Base-by-base conservation (phyloP, 2,329 filamentous ascomycete species). In the Drechslerella coelobrocha region DNA sequence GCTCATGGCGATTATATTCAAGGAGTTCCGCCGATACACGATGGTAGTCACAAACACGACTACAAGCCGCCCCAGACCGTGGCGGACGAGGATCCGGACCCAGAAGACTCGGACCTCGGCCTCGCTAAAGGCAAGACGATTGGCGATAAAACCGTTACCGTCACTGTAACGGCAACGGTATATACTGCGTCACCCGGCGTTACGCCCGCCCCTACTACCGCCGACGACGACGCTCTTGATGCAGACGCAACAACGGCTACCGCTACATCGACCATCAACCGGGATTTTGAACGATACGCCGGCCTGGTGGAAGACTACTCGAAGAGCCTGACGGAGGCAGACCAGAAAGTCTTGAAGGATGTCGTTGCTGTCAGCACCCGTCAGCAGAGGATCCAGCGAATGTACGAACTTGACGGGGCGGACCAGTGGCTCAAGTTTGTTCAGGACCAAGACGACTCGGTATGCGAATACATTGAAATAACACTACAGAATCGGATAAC, bases 361-460 rank as follows among this genome's bases (percentile, higher is more conserved):
- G 21, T 62, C 12, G n/a, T 39, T 19, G 27, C 48, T 1, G 37
- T 10, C 7, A 72, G 61, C 37, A 65, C 60, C 8, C 55, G 68
- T 17, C 68, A 65, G 48, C 37, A 63, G 27, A 48, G 68, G 8
- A 21, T 72, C 8, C 54, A 12, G 48, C 50, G 48, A 17, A 53
- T 72, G 61, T 72, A 72, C 27, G 54, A 72, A 14, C 50, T 72
- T 5, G 34, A 72, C 39, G 54, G 59, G 24, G 68, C 68, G 14
- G 53, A 60, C 0, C 47, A 63, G 8, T 72, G 68, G 68, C 27
- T 72, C 39, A 53, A 61, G 41, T 72, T 72, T 26, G 43, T 72
- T n/a, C 50, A 65, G 43, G 68, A 72, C 7, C 59, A 72, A n/a
- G 68, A 72, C 47, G 68, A 72, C 43, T 62, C 68, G 24, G 65